Percentiles rank a stretch among this genome's conserved stretches.
Evolutionary conservation across 768 basidiomycete species (phyloP).

Genomic region (Boletus huronensis): DNA sequence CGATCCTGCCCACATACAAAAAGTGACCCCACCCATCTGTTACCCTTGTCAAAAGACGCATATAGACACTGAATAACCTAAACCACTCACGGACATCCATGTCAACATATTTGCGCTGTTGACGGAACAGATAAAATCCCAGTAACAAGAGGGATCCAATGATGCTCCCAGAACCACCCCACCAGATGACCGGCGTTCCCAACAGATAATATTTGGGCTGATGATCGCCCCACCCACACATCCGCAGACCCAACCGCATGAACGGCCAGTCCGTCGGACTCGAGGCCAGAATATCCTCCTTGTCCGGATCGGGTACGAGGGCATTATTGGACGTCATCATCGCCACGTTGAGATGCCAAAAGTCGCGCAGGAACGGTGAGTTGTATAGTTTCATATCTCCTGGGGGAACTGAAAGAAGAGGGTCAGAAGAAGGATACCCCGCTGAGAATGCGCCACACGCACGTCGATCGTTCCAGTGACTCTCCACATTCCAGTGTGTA

Average conservation of each 20-base stretch:
- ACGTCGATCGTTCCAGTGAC: constrained; percentile 95
- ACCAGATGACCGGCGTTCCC: constrained; percentile 92
- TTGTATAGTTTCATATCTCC: constrained; percentile 81
- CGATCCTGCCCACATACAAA: constrained; percentile 87
- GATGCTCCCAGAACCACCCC: constrained; percentile 73
- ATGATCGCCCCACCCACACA: constrained; percentile 93
- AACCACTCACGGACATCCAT: constrained; percentile 74
- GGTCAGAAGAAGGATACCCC: not conserved
- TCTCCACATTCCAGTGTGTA: constrained; percentile 98
- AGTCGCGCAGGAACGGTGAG: constrained; percentile 93
- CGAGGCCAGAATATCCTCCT: constrained; percentile 96
- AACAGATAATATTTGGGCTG: constrained; percentile 92
- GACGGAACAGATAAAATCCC: constrained; percentile 71
- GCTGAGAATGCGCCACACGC: constrained; percentile 34
- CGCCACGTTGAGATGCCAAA: constrained; percentile 98
- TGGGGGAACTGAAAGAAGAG: constrained; percentile 57
- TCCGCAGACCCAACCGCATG: constrained; percentile 83
- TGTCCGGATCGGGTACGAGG: constrained; percentile 94
- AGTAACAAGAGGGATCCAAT: constrained; percentile 48
- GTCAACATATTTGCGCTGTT: constrained; percentile 87
- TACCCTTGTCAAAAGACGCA: constrained; percentile 4
- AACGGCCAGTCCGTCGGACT: constrained; percentile 93
- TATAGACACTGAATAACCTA: not conserved
- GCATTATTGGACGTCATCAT: constrained; percentile 99
- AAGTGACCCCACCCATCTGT: constrained; percentile 93